Base-by-base conservation (phyloP, 495 filamentous ascomycete species). In the Penicillium goetzii region DNA sequence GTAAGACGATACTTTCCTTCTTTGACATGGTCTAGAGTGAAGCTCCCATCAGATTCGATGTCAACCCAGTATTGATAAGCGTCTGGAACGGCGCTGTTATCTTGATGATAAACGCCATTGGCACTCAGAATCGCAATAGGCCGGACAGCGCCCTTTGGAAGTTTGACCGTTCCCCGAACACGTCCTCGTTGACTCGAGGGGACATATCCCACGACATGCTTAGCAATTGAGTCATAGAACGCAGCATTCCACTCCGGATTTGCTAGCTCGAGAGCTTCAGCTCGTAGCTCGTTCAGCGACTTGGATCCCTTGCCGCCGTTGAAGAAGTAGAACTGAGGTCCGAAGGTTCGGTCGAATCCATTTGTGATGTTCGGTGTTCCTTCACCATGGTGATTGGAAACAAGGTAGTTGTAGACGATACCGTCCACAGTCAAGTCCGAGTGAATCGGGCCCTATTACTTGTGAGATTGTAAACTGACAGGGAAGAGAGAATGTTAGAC, bases 1-100 rank as follows among this genome's bases (percentile, higher is more conserved):
- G 84, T 87, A 15, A 88, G 72, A 6, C 84, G 76, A 68, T 85
- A 87, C 19, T 69, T 83, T 23, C 81, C 85, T 9, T 72, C 75
- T 53, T 77, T 81, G 28, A 87, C 79, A 17, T 76, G 75, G 8
- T 77, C 73, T 36, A 88, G 83, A 1, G 53, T 66, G 54, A 83
- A 84, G 5, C 62, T 63, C 1, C 85, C 83, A n/a, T 68, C 72
- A 5, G 70, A 41, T 26, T 75, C 72, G 25, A 87, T 78, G 19
- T 86, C 80, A 1, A 74, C 74, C 85, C 84, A 86, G 68, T 87
- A 86, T 66, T 87, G 85, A 56, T 83, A 81, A 4, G 82, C 78
- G 4, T 66, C 66, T 2, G 77, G 57, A 34, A 83, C 80, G 9
- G 78, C 73, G 2, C 76, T 80, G 60, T 87, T 87, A 51, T 86